Evolutionary conservation across 1,139 yeast genomes (phyloP), one percentile per base, ranked within the genome.

Genomic region (Scheffersomyces stambukii): DNA sequence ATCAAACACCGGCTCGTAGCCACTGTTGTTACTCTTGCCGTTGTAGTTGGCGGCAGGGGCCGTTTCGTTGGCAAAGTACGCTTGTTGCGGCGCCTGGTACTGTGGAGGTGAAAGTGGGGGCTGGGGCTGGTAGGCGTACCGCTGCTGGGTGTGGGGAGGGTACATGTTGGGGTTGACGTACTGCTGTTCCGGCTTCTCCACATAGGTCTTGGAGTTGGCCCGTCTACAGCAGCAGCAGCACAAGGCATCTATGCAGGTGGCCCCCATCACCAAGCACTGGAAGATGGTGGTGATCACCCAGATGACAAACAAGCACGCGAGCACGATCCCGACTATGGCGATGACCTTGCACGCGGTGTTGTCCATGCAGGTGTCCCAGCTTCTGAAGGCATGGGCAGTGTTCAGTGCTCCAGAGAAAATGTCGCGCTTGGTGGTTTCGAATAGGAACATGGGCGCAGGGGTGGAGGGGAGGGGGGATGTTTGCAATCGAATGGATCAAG

Each of bases 311-410:
- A 73, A 50, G 6, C 51, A 62, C 0, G 77, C 91, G 8, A 84
- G 45, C 1, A 67, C 75, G 2, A 83, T 80, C 5, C 82, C 78
- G n/a, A 82, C 81, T 27, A 84, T 83, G 7, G 84, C 89, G 12
- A 81, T 73, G 38, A 82, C 73, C 50, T 83, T 83, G 56, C 95
- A 84, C 21, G 78, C 66, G 21, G 60, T 75, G 52, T 82, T 80
- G 45, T 70, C 78, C 93, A 82, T 82, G 57, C 95, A 84, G 3
- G 83, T 73, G 48, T 80, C 75, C 93, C 94, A 84, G 25, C 57
- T 47, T 44, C 63, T 73, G 60, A 81, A 81, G 3, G 85, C 63
- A 13, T 69, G 48, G 6, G 77, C 80, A 0, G 82, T 75, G 15
- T 67, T 48, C 9, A 40, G 49, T 25, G 57, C 60, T 17, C 43